Evolutionary conservation across 306 rosid genomes (phyloP).

Genomic region (Trifolium pratense): DNA sequence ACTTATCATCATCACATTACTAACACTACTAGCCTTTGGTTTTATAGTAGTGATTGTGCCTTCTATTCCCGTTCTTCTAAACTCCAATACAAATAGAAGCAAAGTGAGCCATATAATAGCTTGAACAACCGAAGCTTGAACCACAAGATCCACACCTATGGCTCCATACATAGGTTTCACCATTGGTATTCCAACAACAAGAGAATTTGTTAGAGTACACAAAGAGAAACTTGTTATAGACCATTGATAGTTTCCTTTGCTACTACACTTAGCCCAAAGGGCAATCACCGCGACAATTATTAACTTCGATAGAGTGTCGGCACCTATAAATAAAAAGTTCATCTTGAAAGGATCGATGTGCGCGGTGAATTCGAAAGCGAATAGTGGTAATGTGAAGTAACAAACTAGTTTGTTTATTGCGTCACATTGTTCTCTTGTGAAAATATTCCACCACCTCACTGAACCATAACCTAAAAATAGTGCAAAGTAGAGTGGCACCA

Average conservation of each 20-base stretch:
- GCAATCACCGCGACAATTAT: slow-evolving; percentile 64
- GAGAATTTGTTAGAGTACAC: slow-evolving; percentile 74
- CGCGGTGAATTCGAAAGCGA: slow-evolving; percentile 81
- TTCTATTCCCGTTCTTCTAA: slow-evolving; percentile 58
- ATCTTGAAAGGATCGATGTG: slow-evolving; percentile 78
- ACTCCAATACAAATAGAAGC: slow-evolving; percentile 76
- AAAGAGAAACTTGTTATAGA: slow-evolving; percentile 83
- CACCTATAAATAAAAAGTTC: slow-evolving; percentile 66
- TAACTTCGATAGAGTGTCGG: slow-evolving; percentile 77
- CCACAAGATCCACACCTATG: slow-evolving; percentile 72
- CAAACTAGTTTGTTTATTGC: slow-evolving; percentile 86
- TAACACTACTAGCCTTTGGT: background rate
- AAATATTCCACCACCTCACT: slow-evolving; percentile 83
- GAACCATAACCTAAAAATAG: slow-evolving; percentile 86
- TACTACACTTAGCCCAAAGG: slow-evolving; percentile 73
- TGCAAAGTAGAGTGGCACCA: slow-evolving; percentile 81
- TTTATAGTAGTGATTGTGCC: slow-evolving; percentile 30
- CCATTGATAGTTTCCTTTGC: slow-evolving; percentile 75
- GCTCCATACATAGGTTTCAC: slow-evolving; percentile 79
- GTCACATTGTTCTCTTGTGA: slow-evolving; percentile 77
- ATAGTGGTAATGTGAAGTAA: slow-evolving; percentile 87
- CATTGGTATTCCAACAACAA: slow-evolving; percentile 88
- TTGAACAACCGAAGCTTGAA: slow-evolving; percentile 77
- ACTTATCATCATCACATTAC: background rate
- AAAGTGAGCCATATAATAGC: slow-evolving; percentile 85